These are phyloP conservation scores for Tephrocybe sp. DNA, from an alignment of 768 basidiomycete genomes.

Conservation along the genomic window DNA sequence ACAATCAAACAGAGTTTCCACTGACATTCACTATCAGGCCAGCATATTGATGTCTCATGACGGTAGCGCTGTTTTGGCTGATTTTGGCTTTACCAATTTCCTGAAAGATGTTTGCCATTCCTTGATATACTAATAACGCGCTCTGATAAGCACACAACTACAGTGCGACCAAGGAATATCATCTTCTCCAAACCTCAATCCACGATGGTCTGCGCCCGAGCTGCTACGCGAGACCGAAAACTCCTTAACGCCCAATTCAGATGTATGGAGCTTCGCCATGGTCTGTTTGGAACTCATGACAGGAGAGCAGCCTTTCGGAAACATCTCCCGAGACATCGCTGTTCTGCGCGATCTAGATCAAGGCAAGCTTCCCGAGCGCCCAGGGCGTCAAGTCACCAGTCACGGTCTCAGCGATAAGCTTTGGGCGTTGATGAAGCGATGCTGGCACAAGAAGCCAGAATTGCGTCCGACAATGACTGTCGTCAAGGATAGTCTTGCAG, in stretches of 20 bases:
- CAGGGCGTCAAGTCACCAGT: slow-evolving; percentile 24
- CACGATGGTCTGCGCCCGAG: slow-evolving; percentile 44
- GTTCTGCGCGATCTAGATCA: slow-evolving; percentile 36
- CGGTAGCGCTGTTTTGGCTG: slow-evolving; percentile 40
- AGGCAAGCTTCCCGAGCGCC: slow-evolving; percentile 37
- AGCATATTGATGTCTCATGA: slow-evolving; percentile 43
- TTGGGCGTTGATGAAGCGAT: slow-evolving; percentile 43
- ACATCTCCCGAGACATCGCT: slow-evolving; percentile 29
- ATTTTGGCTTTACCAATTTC: slow-evolving; percentile 44
- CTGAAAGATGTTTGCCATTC: slow-evolving; percentile 33
- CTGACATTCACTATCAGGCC: slow-evolving; percentile 26
- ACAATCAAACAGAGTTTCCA: background rate
- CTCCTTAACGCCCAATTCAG: slow-evolving; percentile 34
- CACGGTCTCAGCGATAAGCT: slow-evolving; percentile 37
- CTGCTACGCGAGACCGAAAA: slow-evolving; percentile 28
- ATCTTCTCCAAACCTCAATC: slow-evolving; percentile 26
- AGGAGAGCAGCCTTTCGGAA: slow-evolving; percentile 37
- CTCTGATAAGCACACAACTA: background rate
- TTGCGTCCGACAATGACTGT: slow-evolving; percentile 37
- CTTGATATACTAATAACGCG: background rate
- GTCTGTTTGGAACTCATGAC: slow-evolving; percentile 46
- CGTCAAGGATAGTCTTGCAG: slow-evolving; percentile 26
- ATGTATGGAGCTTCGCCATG: slow-evolving; percentile 53
- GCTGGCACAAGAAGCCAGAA: slow-evolving; percentile 42
- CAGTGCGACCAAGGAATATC: slow-evolving; percentile 30